These are phyloP conservation scores for Brassica incana DNA, from an alignment of 345 rosid genomes.

Conservation along the genomic window DNA sequence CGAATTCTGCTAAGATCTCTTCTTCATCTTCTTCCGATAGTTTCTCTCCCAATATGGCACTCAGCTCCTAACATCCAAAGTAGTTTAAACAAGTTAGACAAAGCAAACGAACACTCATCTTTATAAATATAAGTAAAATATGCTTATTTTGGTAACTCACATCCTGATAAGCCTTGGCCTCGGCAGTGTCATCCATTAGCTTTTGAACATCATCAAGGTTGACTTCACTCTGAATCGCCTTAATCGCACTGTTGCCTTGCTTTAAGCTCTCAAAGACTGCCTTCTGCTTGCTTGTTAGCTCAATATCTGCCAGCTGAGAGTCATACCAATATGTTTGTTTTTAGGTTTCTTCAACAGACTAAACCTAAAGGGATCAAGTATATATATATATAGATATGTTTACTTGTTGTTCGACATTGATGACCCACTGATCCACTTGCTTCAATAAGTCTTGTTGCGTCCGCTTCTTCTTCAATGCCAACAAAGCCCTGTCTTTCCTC, in stretches of 20 bases:
- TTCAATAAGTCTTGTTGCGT: slow-evolving; percentile 87
- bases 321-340: slow-evolving; percentile 1
- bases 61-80: slow-evolving; percentile 62
- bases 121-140: neutral
- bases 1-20: slow-evolving; percentile 91
- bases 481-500: slow-evolving; percentile 84
- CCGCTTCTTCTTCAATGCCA: slow-evolving; percentile 93
- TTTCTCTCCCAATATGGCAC: slow-evolving; percentile 87
- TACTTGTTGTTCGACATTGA: slow-evolving; percentile 97
- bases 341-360: neutral
- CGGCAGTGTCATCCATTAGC: slow-evolving; percentile 91
- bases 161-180: slow-evolving; percentile 95
- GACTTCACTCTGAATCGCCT: slow-evolving; percentile 88
- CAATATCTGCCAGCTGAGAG: slow-evolving; percentile 87
- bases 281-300: slow-evolving; percentile 89
- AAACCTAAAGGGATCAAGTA: neutral
- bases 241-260: slow-evolving; percentile 75
- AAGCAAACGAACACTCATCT: neutral
- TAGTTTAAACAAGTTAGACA: slow-evolving; percentile 4
- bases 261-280: slow-evolving; percentile 93
- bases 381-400: neutral
- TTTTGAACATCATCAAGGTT: slow-evolving; percentile 89
- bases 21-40: slow-evolving; percentile 93
- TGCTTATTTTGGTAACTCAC: slow-evolving; percentile 48
- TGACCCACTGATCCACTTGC: slow-evolving; percentile 90